These are phyloP conservation scores for Diplocarpon mali DNA, from an alignment of 2,329 filamentous ascomycete species.

Conservation along the genomic window DNA sequence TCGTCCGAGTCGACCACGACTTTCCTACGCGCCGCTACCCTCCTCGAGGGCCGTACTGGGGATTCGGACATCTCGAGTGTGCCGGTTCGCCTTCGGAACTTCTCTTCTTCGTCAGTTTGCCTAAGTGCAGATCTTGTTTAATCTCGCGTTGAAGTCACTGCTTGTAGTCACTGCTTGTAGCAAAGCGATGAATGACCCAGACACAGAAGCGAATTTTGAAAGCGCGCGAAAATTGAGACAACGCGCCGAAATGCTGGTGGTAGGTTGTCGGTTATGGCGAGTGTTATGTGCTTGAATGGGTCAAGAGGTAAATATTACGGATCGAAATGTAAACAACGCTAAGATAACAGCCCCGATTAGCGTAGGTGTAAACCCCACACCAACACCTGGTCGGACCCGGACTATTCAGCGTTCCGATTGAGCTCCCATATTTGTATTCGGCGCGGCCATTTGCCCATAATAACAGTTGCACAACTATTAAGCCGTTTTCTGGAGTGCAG, in stretches of 20 bases:
- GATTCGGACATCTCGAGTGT: conserved; percentile 23
- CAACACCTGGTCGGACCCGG: no score
- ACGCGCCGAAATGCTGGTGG: conserved; percentile 12
- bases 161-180: neutral
- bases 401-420: no score
- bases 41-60: conserved; percentile 46
- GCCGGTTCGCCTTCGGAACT: neutral
- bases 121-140: neutral
- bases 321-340: neutral
- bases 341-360: conserved; percentile 1
- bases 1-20: conserved; percentile 64
- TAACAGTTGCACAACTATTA: no score
- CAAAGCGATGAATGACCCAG: neutral
- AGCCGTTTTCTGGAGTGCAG: conserved; percentile 2
- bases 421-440: neutral
- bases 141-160: neutral
- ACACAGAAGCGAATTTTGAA: neutral
- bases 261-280: conserved; percentile 7
- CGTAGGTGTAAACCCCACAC: neutral
- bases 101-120: neutral
- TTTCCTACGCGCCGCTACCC: conserved; percentile 54
- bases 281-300: neutral
- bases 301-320: neutral
- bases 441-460: no score
- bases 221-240: neutral